phyloP scores from a whole-genome alignment of 2,329 filamentous ascomycete species.

The Chrysoporthe cubensis region DNA sequence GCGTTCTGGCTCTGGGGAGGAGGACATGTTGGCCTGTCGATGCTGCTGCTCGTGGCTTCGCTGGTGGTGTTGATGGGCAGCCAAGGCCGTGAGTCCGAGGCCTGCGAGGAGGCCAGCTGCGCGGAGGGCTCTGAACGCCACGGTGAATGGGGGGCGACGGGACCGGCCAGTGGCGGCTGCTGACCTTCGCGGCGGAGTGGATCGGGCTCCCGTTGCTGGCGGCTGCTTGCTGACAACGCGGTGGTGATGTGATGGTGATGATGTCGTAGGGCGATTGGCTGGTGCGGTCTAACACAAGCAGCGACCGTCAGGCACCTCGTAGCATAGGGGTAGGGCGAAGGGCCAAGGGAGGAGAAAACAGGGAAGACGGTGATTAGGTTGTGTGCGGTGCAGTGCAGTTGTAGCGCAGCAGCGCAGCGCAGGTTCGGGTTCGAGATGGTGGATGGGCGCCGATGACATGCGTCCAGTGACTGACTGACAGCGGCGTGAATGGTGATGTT shows the following conservation, averaged over 20 bases:
- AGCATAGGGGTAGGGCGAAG: neutral
- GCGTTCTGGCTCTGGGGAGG: conserved; percentile 19
- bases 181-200: neutral
- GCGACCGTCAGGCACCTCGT: neutral
- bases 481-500: too few relatives aligned
- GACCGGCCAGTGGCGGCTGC: neutral
- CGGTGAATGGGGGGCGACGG: conserved; percentile 37
- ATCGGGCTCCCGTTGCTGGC: neutral
- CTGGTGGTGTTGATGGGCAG: conserved; percentile 55
- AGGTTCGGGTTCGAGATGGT: too few relatives aligned
- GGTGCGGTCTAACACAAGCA: neutral
- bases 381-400: neutral
- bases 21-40: conserved; percentile 34
- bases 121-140: conserved; percentile 62
- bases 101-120: conserved; percentile 60
- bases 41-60: conserved; percentile 44
- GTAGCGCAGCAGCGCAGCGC: too few relatives aligned
- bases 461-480: too few relatives aligned
- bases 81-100: conserved; percentile 61
- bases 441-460: too few relatives aligned
- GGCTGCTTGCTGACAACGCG: neutral
- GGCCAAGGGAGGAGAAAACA: neutral
- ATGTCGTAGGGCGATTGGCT: neutral
- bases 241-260: too few relatives aligned
- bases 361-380: neutral